phyloP scores from a whole-genome alignment of 2,329 filamentous ascomycete species.

The Trichoderma harzianum region DNA sequence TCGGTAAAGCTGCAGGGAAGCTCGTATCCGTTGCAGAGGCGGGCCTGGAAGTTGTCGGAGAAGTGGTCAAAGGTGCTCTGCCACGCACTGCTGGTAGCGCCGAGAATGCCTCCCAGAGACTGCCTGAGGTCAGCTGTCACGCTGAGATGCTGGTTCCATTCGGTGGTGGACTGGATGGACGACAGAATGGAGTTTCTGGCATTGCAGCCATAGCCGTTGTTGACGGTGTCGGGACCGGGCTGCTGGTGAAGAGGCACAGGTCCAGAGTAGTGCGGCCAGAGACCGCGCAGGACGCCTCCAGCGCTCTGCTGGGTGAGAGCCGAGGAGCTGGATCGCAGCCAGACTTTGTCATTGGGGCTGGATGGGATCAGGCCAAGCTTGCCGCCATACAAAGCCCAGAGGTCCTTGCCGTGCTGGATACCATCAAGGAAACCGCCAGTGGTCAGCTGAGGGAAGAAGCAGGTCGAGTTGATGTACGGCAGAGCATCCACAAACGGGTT shows the following conservation, averaged over 20 bases:
- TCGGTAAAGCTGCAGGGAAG: slow-evolving; percentile 10
- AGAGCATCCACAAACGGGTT: slow-evolving; percentile 11
- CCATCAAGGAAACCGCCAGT: slow-evolving; percentile 5
- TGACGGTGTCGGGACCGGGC: slow-evolving; percentile 1
- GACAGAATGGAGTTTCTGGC: background rate
- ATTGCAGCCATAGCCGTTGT: background rate
- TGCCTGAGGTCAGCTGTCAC: background rate
- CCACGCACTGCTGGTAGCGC: background rate
- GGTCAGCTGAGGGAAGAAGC: slow-evolving; percentile 13
- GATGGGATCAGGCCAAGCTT: slow-evolving; percentile 7
- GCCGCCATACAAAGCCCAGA: slow-evolving; percentile 4
- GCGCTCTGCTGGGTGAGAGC: slow-evolving; percentile 12
- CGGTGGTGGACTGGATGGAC: background rate
- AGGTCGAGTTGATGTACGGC: slow-evolving; percentile 14
- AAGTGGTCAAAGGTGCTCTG: slow-evolving; percentile 13
- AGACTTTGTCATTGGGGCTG: background rate
- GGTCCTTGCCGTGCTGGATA: slow-evolving; percentile 12
- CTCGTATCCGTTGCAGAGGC: slow-evolving; percentile 8
- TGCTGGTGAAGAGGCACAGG: slow-evolving; percentile 4
- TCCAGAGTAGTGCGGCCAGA: slow-evolving; percentile 5
- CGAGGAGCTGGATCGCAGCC: slow-evolving; percentile 6
- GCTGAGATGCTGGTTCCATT: slow-evolving; percentile 9
- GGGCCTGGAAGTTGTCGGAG: slow-evolving; percentile 14
- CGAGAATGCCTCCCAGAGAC: slow-evolving; percentile 1
- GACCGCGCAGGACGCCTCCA: slow-evolving; percentile 4